Percentiles rank a stretch among this genome's conserved stretches.
Evolutionary conservation across 2,329 filamentous ascomycete species (phyloP).

Genomic region (Coniosporium tulheliwenetii): DNA sequence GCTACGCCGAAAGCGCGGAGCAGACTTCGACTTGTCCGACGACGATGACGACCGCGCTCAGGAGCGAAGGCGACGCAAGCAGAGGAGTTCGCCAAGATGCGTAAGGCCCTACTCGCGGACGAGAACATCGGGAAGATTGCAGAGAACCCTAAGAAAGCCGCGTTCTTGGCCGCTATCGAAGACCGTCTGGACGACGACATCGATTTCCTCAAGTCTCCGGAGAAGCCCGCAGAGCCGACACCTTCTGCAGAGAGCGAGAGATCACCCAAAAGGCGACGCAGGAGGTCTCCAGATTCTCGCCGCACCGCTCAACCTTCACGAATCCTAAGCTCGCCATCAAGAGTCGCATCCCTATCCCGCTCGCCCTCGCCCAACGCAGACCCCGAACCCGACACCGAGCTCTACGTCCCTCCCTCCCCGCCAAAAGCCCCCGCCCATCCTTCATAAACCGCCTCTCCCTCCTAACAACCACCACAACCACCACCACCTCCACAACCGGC

Average conservation of each 20-base stretch:
- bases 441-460: conserved; percentile 63
- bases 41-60: conserved; percentile 71
- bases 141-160: conserved; percentile 65
- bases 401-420: conserved; percentile 27
- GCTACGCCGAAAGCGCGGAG: conserved; percentile 63
- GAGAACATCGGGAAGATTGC: conserved; percentile 76
- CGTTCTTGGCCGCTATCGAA: conserved; percentile 81
- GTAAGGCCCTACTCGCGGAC: conserved; percentile 72
- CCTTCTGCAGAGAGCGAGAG: conserved; percentile 32
- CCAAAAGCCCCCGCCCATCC: conserved; percentile 22
- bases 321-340: too few relatives aligned
- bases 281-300: too few relatives aligned
- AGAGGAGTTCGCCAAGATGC: conserved; percentile 84
- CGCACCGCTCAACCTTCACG: too few relatives aligned
- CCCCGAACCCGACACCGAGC: conserved; percentile 33
- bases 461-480: conserved; percentile 33
- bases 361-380: conserved; percentile 56
- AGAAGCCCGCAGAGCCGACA: conserved; percentile 9
- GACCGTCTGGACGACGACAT: conserved; percentile 57
- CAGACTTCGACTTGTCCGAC: conserved; percentile 66
- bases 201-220: conserved; percentile 46
- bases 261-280: conserved; percentile 17
- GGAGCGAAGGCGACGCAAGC: conserved; percentile 62
- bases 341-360: conserved; percentile 52
- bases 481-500: conserved; percentile 13